phyloP scores from a whole-genome alignment of 2,329 filamentous ascomycete species.

The Penicillium sp. region DNA sequence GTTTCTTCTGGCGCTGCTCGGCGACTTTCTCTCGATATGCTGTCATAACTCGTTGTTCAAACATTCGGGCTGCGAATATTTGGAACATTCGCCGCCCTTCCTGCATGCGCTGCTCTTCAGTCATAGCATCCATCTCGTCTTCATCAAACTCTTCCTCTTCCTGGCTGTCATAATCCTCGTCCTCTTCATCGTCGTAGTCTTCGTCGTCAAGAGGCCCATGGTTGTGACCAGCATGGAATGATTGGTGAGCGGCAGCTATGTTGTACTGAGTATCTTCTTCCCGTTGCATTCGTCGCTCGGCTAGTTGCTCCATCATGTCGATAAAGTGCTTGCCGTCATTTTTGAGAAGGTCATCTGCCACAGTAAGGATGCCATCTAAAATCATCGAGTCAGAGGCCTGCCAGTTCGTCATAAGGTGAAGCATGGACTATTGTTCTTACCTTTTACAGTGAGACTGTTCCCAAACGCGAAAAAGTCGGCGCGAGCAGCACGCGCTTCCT shows the following conservation, averaged over 20 bases:
- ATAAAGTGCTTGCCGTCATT: conserved; percentile 99
- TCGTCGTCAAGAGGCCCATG: conserved; percentile 73
- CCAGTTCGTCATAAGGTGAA: conserved; percentile 15
- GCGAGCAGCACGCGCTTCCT: conserved; percentile 57
- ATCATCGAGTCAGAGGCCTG: conserved; percentile 43
- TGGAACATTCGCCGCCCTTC: conserved; percentile 98
- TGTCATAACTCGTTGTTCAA: conserved; percentile 91
- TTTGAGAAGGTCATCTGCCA: conserved; percentile 95
- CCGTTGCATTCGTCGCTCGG: conserved; percentile 92
- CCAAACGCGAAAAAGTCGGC: conserved; percentile 97
- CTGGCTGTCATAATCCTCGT: conserved; percentile 59
- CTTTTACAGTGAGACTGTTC: conserved; percentile 92
- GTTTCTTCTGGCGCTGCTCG: conserved; percentile 80
- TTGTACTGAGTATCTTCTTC: conserved; percentile 81
- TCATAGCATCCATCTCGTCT: conserved; percentile 79
- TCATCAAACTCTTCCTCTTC: conserved; percentile 63
- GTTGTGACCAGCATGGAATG: conserved; percentile 65
- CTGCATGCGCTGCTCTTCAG: conserved; percentile 97
- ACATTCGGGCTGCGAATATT: conserved; percentile 98
- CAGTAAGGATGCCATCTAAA: conserved; percentile 88
- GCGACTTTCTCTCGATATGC: conserved; percentile 98
- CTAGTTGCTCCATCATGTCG: conserved; percentile 99
- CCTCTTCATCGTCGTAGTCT: conserved; percentile 70
- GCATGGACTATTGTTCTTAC: conserved; percentile 39
- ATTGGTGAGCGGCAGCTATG: conserved; percentile 55